phyloP scores from a whole-genome alignment of 2,329 filamentous ascomycete species.

The Hypoxylon sp. region DNA sequence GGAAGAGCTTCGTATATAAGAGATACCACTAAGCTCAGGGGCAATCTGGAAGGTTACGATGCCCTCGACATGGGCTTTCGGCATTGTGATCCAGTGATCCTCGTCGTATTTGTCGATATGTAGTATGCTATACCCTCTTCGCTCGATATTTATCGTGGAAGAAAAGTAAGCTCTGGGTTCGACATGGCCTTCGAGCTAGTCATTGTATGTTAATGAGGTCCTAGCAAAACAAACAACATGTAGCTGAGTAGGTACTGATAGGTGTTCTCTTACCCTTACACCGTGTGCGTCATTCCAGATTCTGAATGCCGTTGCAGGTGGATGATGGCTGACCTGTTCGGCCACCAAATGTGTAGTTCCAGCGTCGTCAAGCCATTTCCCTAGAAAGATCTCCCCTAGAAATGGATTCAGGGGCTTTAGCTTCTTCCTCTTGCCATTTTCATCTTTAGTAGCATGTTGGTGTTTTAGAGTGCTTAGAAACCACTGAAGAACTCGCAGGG shows the following conservation, averaged over 20 bases:
- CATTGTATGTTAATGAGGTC: slow-evolving; percentile 16
- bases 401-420: slow-evolving; percentile 94
- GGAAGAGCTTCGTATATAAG: slow-evolving; percentile 87
- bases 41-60: slow-evolving; percentile 89
- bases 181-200: slow-evolving; percentile 85
- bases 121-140: slow-evolving; percentile 89
- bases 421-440: slow-evolving; percentile 90
- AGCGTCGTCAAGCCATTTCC: slow-evolving; percentile 86
- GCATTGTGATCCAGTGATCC: slow-evolving; percentile 88
- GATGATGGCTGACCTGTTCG: slow-evolving; percentile 96
- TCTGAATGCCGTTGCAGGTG: slow-evolving; percentile 93
- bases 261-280: slow-evolving; percentile 60
- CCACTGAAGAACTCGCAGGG: slow-evolving; percentile 93
- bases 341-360: slow-evolving; percentile 90
- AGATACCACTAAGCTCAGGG: slow-evolving; percentile 88
- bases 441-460: slow-evolving; percentile 81
- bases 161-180: slow-evolving; percentile 96
- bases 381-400: slow-evolving; percentile 92
- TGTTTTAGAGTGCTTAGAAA: slow-evolving; percentile 94
- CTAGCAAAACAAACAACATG: background rate
- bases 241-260: background rate
- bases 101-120: slow-evolving; percentile 67
- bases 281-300: slow-evolving; percentile 90
- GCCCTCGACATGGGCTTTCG: slow-evolving; percentile 92
- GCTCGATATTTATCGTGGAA: slow-evolving; percentile 93